phyloP scores from a whole-genome alignment of 2,329 filamentous ascomycete species.

The Ceratocystis ficicola region DNA sequence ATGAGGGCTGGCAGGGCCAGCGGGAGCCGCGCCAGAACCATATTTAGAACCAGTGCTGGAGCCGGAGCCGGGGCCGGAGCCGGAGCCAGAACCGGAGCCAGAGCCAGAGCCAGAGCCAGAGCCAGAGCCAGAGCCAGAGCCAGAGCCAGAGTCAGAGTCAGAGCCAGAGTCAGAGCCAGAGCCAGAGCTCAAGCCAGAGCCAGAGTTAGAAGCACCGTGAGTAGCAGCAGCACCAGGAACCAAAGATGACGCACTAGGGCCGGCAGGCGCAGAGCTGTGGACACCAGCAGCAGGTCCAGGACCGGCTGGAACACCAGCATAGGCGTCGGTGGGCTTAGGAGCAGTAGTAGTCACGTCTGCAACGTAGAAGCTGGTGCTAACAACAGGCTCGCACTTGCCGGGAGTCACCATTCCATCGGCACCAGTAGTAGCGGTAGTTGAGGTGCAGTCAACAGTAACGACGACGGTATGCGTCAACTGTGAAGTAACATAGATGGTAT shows the following conservation, averaged over 20 bases:
- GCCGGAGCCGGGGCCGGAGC: no score
- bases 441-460: conserved; percentile 12
- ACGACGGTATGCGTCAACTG: conserved; percentile 2
- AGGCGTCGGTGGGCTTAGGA: background rate
- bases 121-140: background rate
- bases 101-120: background rate
- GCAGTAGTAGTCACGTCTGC: background rate
- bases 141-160: background rate
- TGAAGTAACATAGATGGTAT: background rate
- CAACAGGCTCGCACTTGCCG: background rate
- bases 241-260: background rate
- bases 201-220: background rate
- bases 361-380: background rate
- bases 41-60: no score
- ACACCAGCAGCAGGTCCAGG: background rate
- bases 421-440: conserved; percentile 5
- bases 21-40: background rate
- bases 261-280: background rate
- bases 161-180: background rate
- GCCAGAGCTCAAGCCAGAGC: background rate
- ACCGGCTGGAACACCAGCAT: background rate
- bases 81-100: background rate
- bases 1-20: background rate
- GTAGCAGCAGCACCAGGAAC: conserved; percentile 7
- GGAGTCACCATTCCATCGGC: background rate